Percentiles rank a stretch among this genome's conserved stretches.
phyloP scores from a whole-genome alignment of 2,329 filamentous ascomycete species.

The Arthroderma uncinatum region DNA sequence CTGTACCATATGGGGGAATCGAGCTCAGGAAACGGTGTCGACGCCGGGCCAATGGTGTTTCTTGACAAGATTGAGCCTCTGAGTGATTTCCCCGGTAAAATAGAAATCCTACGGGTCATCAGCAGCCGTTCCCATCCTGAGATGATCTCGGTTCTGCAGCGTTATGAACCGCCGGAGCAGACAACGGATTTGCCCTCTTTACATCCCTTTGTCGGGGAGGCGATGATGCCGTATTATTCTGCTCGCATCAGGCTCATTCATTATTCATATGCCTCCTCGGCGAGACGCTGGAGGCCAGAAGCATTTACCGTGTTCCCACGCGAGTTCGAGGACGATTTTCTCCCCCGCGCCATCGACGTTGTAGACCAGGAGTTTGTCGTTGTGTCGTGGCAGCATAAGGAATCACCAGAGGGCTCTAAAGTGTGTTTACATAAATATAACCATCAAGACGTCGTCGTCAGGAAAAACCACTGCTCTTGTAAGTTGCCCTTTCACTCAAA shows the following conservation, averaged over 20 bases:
- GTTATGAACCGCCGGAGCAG: conserved; percentile 21
- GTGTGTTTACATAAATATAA: not conserved
- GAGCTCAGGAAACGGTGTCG: conserved; percentile 16
- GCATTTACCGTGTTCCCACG: conserved; percentile 10
- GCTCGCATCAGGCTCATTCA: conserved; percentile 23
- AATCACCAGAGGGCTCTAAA: not conserved
- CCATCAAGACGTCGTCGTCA: not conserved
- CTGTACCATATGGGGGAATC: conserved; percentile 19
- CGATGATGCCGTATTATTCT: conserved; percentile 17
- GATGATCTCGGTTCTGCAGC: conserved; percentile 26
- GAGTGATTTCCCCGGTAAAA: conserved; percentile 19
- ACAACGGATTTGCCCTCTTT: not conserved
- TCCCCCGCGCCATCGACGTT: conserved; percentile 11
- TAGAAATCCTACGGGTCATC: conserved; percentile 26
- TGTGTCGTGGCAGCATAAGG: conserved; percentile 14
- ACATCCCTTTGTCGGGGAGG: conserved; percentile 26
- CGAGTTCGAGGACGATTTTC: conserved; percentile 1
- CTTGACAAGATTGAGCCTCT: conserved; percentile 17
- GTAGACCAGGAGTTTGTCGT: not conserved
- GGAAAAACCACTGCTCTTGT: not conserved
- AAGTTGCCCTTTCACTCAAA: not conserved
- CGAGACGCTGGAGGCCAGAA: not conserved
- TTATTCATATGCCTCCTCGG: conserved; percentile 12
- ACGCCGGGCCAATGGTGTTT: conserved; percentile 16
- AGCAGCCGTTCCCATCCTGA: conserved; percentile 15